Evolutionary conservation across 768 basidiomycete genomes (phyloP).

Genomic region (Sarcomyxa edulis): DNA sequence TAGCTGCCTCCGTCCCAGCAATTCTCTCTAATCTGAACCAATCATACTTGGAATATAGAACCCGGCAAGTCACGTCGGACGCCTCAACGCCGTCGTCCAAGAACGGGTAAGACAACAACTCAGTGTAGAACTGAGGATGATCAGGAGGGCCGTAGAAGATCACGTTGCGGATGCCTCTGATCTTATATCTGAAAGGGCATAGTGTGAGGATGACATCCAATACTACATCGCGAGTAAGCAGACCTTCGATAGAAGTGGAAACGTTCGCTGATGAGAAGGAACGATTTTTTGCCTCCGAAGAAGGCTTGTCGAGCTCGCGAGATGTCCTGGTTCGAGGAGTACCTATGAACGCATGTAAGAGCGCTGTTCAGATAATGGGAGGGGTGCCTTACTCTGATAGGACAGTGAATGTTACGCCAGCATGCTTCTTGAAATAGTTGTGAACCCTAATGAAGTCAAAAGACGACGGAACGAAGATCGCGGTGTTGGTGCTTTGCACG

Average conservation of each 20-base stretch:
- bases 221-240: constrained; percentile 10
- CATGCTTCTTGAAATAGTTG: constrained; percentile 75
- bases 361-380: background rate
- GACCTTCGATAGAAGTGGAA: constrained; percentile 96
- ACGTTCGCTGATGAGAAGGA: constrained; percentile 91
- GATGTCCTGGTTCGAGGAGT: constrained; percentile 92
- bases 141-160: constrained; percentile 92
- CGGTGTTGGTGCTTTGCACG: constrained; percentile 84
- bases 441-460: constrained; percentile 94
- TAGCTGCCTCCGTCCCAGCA: constrained; percentile 48
- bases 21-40: constrained; percentile 85
- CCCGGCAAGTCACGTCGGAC: constrained; percentile 76
- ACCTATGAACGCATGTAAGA: constrained; percentile 38
- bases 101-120: constrained; percentile 88
- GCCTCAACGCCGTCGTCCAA: constrained; percentile 84
- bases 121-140: constrained; percentile 89
- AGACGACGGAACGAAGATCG: constrained; percentile 89
- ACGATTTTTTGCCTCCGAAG: constrained; percentile 80
- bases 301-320: constrained; percentile 90
- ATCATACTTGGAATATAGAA: constrained; percentile 87
- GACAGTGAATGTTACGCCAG: constrained; percentile 68
- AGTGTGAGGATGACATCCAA: background rate
- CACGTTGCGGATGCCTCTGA: constrained; percentile 88
- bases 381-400: constrained; percentile 74
- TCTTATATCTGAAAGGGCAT: constrained; percentile 63